These are phyloP conservation scores for Clitopilus hobsonii DNA, from an alignment of 768 basidiomycete genomes.

Conservation along the genomic window DNA sequence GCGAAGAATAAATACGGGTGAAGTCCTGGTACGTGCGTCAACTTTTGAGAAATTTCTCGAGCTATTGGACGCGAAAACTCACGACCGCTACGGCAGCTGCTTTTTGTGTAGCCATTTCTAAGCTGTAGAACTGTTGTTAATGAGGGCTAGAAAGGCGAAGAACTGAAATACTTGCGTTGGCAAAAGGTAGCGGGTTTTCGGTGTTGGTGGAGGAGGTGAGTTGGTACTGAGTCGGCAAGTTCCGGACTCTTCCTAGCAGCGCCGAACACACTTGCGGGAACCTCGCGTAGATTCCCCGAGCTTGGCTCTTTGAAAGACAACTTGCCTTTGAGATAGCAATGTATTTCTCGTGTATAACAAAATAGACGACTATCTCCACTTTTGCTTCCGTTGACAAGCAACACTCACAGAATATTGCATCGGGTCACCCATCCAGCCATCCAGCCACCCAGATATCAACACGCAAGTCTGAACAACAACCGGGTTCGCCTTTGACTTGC, in stretches of 20 bases:
- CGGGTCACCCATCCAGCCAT: too few species aligned
- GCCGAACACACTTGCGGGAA: slow-evolving; percentile 27
- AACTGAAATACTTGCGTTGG: slow-evolving; percentile 13
- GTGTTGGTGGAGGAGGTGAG: slow-evolving; percentile 19
- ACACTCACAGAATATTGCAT: too few species aligned
- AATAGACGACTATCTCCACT: too few species aligned
- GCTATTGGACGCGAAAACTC: slow-evolving; percentile 18
- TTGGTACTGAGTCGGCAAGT: slow-evolving; percentile 29
- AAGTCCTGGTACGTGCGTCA: slow-evolving; percentile 54
- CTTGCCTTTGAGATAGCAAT: too few species aligned
- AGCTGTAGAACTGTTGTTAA: slow-evolving; percentile 15
- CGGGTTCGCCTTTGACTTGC: background rate
- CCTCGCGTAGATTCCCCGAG: background rate
- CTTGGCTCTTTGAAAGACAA: too few species aligned
- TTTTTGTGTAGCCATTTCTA: slow-evolving; percentile 59
- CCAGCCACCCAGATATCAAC: too few species aligned
- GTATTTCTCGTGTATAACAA: too few species aligned
- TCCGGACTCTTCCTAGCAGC: slow-evolving; percentile 31
- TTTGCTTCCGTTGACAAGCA: too few species aligned
- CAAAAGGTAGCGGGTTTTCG: slow-evolving; percentile 13
- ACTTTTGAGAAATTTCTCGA: background rate
- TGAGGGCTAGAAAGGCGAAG: slow-evolving; percentile 6
- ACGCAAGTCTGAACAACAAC: too few species aligned
- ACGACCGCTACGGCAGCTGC: slow-evolving; percentile 65
- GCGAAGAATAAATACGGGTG: slow-evolving; percentile 73